A percentile compares a stretch with the other conserved stretches of the same genome.
These are phyloP conservation scores for Ustilago curta DNA, from an alignment of 1,284 basidiomycete genomes.

Conservation along the genomic window DNA sequence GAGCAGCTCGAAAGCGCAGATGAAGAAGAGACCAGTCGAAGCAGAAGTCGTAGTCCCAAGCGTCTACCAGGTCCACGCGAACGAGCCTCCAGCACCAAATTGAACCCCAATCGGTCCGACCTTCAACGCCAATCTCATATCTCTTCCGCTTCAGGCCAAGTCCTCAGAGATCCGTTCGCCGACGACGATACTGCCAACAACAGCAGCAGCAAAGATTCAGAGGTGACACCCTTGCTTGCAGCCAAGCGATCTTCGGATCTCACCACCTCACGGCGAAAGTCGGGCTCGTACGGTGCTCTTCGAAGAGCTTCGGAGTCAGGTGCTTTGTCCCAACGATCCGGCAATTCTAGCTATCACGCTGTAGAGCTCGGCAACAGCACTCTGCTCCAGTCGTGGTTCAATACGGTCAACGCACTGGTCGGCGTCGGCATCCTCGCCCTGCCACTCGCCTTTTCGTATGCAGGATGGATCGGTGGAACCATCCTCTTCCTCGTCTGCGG, in stretches of 20 bases:
- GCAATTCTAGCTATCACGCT: conserved; percentile 19
- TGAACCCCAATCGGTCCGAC: conserved; percentile 5
- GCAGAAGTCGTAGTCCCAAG: conserved; percentile 57
- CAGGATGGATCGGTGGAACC: conserved; percentile 60
- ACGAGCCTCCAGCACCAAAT: conserved; percentile 25
- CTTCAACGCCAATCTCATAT: background rate
- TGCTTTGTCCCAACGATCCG: conserved; percentile 13
- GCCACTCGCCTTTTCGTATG: conserved; percentile 63
- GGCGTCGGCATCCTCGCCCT: conserved; percentile 67
- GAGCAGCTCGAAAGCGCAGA: conserved; percentile 44
- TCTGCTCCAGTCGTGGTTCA: conserved; percentile 67
- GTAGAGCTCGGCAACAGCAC: conserved; percentile 56
- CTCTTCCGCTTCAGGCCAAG: conserved; percentile 23
- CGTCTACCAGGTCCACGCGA: conserved; percentile 24
- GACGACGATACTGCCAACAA: conserved; percentile 16
- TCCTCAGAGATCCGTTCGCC: conserved; percentile 52
- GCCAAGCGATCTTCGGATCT: conserved; percentile 3
- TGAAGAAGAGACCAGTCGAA: conserved; percentile 46
- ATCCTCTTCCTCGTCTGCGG: conserved; percentile 63
- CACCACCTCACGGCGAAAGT: conserved; percentile 7
- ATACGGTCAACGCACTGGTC: conserved; percentile 66
- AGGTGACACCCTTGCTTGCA: conserved; percentile 14
- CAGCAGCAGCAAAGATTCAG: conserved; percentile 15
- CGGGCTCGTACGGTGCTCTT: conserved; percentile 19
- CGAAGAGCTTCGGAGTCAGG: conserved; percentile 27